phyloP scores from a whole-genome alignment of 148 eudicot species.

The Diospyros lotus region DNA sequence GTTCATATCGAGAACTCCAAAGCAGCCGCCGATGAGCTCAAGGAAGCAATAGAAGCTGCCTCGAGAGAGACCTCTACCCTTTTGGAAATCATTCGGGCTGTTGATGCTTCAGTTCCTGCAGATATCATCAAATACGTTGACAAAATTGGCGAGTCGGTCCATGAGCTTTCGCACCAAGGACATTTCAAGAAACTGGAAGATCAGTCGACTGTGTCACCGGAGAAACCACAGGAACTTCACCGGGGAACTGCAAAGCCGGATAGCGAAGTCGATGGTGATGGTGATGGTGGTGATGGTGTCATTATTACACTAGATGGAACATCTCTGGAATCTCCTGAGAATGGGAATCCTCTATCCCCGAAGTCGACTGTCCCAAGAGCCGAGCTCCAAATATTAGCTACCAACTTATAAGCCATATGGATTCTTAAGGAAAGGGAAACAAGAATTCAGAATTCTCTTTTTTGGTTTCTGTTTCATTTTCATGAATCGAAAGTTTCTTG shows the following conservation, averaged over 20 bases:
- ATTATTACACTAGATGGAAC: conserved; percentile 23
- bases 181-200: conserved; percentile 11
- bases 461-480: too few species aligned
- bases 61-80: conserved; percentile 9
- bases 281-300: conserved; percentile 16
- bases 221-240: conserved; percentile 25
- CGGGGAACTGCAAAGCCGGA: conserved; percentile 45
- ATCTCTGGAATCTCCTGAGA: conserved; percentile 4
- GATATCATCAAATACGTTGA: conserved; percentile 20
- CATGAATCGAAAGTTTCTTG: too few species aligned
- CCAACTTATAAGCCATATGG: neutral
- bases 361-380: neutral
- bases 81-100: conserved; percentile 11
- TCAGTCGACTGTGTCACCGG: conserved; percentile 10
- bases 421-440: too few species aligned
- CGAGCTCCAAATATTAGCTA: conserved; percentile 3
- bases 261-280: neutral
- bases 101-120: conserved; percentile 21
- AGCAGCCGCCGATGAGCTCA: conserved; percentile 32
- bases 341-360: neutral
- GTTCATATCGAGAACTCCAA: conserved; percentile 40
- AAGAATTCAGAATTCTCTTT: too few species aligned
- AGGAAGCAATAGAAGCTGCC: conserved; percentile 23
- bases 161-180: conserved; percentile 27
- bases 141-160: conserved; percentile 26